Base-by-base conservation (phyloP, 2,329 filamentous ascomycete genomes). In the Neofusicoccum cordaticola region DNA sequence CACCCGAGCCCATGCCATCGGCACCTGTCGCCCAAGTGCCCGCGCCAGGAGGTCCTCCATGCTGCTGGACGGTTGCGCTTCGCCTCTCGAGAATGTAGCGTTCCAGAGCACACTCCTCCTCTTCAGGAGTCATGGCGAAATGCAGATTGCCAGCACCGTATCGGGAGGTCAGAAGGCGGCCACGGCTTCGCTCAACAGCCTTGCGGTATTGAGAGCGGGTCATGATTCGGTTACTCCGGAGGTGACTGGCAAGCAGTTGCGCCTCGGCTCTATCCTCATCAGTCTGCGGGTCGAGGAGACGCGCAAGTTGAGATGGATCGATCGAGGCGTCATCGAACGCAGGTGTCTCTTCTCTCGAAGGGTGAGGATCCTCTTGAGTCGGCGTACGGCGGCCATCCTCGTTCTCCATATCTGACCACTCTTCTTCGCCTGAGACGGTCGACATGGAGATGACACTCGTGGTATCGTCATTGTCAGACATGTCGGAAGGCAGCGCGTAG, bases 261-360 rank as follows among this genome's bases (percentile, higher is more conserved):
- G 95, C 93, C 78, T 97, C 91, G 61, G 93, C 88, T 44, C 88
- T 87, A 68, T 96, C 90, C 66, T 93, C 91, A 0, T 86, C 83
- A 37, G 86, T 92, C 66, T 85, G 86, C 0, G 95, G 95, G 69
- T 96, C 88, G 7, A 99, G 86, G 0, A 98, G 86, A 27, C 89
- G 85, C 2, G 93, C 91, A 13, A 99, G 84, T 65, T 91, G 88
- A 11, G 82, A 75, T 65, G 89, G 81, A 62, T 88, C 86, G 66
- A 96, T 81, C 8, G 63, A n/a, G 3, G 88, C 83, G 31, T 82
- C 83, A 71, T 92, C 90, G 31, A 82, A 72, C 7, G 56, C 9
- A 0, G 90, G 87, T 0, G 88, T 89, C 58, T 77, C 75, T 70
- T 88, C 86, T 65, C 77, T 53, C 12, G 17, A 66, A 64, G 77